Percentiles rank a stretch among this genome's conserved stretches.
phyloP scores from a whole-genome alignment of 352 stramenopile genomes.

The Thraustochytrium sp. region DNA sequence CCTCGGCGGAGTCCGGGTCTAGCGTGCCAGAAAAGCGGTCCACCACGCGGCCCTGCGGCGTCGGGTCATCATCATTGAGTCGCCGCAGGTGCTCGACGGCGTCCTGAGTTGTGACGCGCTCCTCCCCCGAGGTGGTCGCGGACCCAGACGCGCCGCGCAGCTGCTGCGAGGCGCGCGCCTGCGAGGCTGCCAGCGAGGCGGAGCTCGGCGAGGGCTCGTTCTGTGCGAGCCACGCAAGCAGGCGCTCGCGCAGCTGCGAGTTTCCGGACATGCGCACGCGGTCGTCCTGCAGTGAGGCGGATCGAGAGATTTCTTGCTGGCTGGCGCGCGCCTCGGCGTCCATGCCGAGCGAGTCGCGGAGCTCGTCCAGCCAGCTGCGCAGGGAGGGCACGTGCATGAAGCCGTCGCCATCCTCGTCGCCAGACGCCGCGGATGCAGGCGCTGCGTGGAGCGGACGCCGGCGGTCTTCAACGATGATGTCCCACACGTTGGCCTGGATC shows the following conservation, averaged over 20 bases:
- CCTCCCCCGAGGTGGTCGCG: too few relatives aligned
- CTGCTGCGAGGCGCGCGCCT: too few relatives aligned
- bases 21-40: not conserved
- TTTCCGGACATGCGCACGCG: not conserved
- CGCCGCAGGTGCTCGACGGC: not conserved
- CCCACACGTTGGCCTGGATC: not conserved
- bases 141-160: not conserved
- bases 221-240: not conserved
- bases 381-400: conserved; percentile 36
- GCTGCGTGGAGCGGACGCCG: not conserved
- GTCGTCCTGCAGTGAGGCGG: not conserved
- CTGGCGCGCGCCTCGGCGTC: not conserved
- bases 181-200: not conserved
- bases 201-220: not conserved
- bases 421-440: not conserved
- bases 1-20: not conserved
- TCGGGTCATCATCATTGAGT: not conserved
- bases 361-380: conserved; percentile 20
- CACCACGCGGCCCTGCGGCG: not conserved
- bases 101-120: not conserved
- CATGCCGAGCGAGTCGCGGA: conserved; percentile 2
- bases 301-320: not conserved
- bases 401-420: not conserved
- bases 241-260: not conserved
- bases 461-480: not conserved